These are phyloP conservation scores for Saccharomyces hybrid DNA, from an alignment of 1,139 yeast species.

Conservation along the genomic window DNA sequence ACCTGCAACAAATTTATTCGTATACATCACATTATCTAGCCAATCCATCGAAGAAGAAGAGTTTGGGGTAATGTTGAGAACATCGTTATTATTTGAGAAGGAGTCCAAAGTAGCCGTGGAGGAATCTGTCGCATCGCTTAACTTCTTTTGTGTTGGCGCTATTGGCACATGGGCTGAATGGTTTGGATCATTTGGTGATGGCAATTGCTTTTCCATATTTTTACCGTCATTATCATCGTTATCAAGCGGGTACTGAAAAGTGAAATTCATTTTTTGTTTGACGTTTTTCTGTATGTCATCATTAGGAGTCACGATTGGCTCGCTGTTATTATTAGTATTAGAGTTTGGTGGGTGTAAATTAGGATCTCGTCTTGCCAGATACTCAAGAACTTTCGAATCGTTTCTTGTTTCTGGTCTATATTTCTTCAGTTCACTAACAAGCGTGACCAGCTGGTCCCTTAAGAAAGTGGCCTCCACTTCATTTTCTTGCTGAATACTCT, in stretches of 20 bases:
- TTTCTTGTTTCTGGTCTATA: constrained; percentile 40
- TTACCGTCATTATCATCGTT: not conserved
- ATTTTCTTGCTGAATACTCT: constrained; percentile 59
- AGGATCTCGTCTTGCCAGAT: constrained; percentile 20
- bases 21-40: constrained; percentile 16
- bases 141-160: not conserved
- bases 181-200: not conserved
- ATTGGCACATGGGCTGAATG: not conserved
- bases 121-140: not conserved
- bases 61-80: constrained; percentile 8
- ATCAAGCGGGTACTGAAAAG: not conserved
- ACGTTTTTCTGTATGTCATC: not conserved
- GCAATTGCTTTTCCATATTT: not conserved
- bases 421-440: constrained; percentile 63
- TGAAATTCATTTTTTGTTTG: not conserved
- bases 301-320: not conserved
- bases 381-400: constrained; percentile 22
- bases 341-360: not conserved
- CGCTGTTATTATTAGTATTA: not conserved
- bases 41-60: constrained; percentile 17
- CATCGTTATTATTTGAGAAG: not conserved
- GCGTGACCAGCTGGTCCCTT: constrained; percentile 67
- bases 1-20: not conserved
- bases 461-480: constrained; percentile 69
- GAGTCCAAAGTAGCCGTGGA: not conserved